Conservation (phyloP, 192 early-diverging fungal species). For the Radiomyces spectabilis region DNA sequence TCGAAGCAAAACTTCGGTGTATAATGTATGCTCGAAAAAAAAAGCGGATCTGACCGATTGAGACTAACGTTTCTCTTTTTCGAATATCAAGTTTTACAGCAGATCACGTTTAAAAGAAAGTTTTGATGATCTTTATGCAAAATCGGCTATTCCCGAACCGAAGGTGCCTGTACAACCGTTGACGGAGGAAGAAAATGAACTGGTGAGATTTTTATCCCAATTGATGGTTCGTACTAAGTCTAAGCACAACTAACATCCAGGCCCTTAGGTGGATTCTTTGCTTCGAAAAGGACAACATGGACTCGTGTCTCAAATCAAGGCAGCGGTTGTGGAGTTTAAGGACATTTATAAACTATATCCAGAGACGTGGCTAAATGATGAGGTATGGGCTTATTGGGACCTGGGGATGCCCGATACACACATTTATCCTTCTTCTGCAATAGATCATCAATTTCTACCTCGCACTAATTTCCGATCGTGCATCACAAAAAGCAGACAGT, state of each 20-base stretch:
- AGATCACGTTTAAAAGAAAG: too few species aligned
- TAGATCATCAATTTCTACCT: slow-evolving; percentile 89
- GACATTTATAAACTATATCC: slow-evolving; percentile 70
- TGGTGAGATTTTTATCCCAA: neutral
- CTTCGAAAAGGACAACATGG: neutral
- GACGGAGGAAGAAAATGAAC: neutral
- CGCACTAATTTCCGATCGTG: slow-evolving; percentile 63
- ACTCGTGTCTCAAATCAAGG: slow-evolving; percentile 2
- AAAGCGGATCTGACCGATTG: too few species aligned
- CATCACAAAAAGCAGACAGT: slow-evolving; percentile 28
- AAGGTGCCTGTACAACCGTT: neutral
- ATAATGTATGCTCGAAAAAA: too few species aligned
- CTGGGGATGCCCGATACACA: neutral
- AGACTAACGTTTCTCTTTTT: too few species aligned
- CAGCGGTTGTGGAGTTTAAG: slow-evolving; percentile 7
- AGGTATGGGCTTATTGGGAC: slow-evolving; percentile 46
- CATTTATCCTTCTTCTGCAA: neutral
- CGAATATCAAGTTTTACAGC: too few species aligned
- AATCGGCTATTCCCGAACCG: neutral
- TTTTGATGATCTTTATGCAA: neutral
- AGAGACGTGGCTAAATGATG: slow-evolving; percentile 90
- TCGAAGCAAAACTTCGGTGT: too few species aligned
- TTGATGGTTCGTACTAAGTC: neutral
- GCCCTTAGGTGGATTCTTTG: slow-evolving; percentile 1
- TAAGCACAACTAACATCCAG: too few species aligned